Percentiles rank a stretch among this genome's conserved stretches.
These are phyloP conservation scores for Zalerion maritima DNA, from an alignment of 495 filamentous ascomycete genomes.

Conservation along the genomic window DNA sequence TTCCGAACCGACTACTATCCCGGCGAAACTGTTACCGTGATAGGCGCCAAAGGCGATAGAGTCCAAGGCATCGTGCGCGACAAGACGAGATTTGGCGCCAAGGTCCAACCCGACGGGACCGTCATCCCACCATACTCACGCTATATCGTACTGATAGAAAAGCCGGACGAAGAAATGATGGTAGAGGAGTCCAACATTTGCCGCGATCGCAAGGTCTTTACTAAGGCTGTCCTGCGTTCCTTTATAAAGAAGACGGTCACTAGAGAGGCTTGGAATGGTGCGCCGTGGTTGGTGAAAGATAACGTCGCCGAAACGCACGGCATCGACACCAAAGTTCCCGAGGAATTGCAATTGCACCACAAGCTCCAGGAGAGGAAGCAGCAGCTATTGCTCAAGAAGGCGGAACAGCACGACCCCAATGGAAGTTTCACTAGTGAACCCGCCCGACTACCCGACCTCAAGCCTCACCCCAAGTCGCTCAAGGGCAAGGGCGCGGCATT, in stretches of 20 bases:
- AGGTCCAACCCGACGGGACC: slow-evolving; percentile 46
- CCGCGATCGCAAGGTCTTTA: slow-evolving; percentile 85
- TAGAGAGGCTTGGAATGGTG: slow-evolving; percentile 82
- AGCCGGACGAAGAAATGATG: slow-evolving; percentile 57
- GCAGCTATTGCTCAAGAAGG: slow-evolving; percentile 50
- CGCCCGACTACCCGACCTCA: slow-evolving; percentile 53
- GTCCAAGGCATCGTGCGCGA: slow-evolving; percentile 69
- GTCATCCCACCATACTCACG: slow-evolving; percentile 53
- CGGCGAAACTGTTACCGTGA: slow-evolving; percentile 68
- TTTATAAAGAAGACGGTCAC: slow-evolving; percentile 93
- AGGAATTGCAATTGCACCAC: slow-evolving; percentile 64
- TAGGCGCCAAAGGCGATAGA: slow-evolving; percentile 53
- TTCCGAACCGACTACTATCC: slow-evolving; percentile 92
- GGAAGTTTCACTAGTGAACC: slow-evolving; percentile 27
- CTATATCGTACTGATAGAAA: slow-evolving; percentile 63
- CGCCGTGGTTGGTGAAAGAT: slow-evolving; percentile 88
- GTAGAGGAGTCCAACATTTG: slow-evolving; percentile 71
- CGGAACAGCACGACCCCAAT: slow-evolving; percentile 32
- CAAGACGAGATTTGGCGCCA: slow-evolving; percentile 60
- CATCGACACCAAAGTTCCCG: slow-evolving; percentile 71
- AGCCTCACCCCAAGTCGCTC: slow-evolving; percentile 64
- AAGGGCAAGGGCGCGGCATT: slow-evolving; percentile 43
- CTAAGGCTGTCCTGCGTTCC: slow-evolving; percentile 81
- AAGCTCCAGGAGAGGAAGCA: slow-evolving; percentile 67
- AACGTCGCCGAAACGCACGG: slow-evolving; percentile 70